These are phyloP conservation scores for Phylloporus rhodoxanthus DNA, from an alignment of 768 basidiomycete species.

Conservation along the genomic window DNA sequence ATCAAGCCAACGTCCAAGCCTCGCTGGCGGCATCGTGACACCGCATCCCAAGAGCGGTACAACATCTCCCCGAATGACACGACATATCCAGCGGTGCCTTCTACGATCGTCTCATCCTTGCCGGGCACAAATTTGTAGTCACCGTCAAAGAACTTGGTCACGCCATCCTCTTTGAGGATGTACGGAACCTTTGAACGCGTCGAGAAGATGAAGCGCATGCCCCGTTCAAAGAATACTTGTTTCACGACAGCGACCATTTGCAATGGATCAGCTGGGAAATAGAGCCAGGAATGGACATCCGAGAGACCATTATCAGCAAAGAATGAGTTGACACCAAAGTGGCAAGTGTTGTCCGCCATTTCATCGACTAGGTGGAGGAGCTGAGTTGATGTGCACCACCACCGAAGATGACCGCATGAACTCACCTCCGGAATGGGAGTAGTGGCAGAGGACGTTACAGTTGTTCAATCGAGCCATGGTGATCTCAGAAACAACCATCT, in stretches of 20 bases:
- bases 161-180: slow-evolving; percentile 72
- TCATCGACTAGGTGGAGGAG: slow-evolving; percentile 49
- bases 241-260: slow-evolving; percentile 78
- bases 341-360: slow-evolving; percentile 57
- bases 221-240: slow-evolving; percentile 76
- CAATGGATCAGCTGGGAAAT: slow-evolving; percentile 81
- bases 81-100: slow-evolving; percentile 77
- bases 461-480: slow-evolving; percentile 92
- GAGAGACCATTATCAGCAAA: slow-evolving; percentile 85
- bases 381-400: neutral
- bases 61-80: slow-evolving; percentile 86
- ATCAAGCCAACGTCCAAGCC: slow-evolving; percentile 80
- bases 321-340: slow-evolving; percentile 78
- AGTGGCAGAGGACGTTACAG: slow-evolving; percentile 83
- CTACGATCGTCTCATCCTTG: slow-evolving; percentile 75
- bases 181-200: slow-evolving; percentile 87
- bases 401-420: slow-evolving; percentile 6
- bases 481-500: slow-evolving; percentile 85
- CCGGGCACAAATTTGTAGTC: slow-evolving; percentile 78
- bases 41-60: slow-evolving; percentile 79
- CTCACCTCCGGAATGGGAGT: slow-evolving; percentile 81
- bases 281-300: slow-evolving; percentile 72
- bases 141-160: slow-evolving; percentile 57
- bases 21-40: slow-evolving; percentile 61
- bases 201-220: slow-evolving; percentile 82